Evolutionary conservation across 2,329 filamentous ascomycete species (phyloP), one percentile per base, ranked within the genome.

Genomic region (Pseudopithomyces maydicus): DNA sequence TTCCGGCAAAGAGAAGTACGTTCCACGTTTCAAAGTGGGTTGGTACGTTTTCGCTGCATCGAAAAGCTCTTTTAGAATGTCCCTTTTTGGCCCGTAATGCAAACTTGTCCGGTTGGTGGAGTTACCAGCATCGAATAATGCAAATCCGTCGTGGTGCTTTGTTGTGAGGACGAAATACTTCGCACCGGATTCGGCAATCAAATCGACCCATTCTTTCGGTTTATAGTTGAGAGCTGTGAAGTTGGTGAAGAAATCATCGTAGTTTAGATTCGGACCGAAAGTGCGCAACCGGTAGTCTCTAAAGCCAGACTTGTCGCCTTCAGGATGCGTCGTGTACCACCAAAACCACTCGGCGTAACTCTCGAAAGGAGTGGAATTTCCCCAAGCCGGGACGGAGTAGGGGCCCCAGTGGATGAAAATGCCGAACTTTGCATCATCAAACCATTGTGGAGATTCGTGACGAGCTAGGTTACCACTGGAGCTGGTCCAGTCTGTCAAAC

Each of bases 381-480:
- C 84, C 82, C 84, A 87, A 6, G 80, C 83, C 0, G 84, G 81
- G 1, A 85, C 83, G 0, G 81, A 72, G 60, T 85, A 86, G 0
- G 80, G 74, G 0, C 84, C 84, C 82, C 84, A 86, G 57, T 86
- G 84, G 38, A 86, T 82, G 63, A 87, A 86, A 29, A 86, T 86
- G 1, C 84, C 84, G 58, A 78, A 86, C 56, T 87, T 87, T 23
- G 77, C 81, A 41, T 79, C 76, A 53, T 82, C 77, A 59, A 81
- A 87, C 84, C 84, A 86, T 4, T 77, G 73, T 0, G 83, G 83
- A 14, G 78, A 78, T 64, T 80, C 79, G 49, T 80, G 78, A 10
- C 29, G 29, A 10, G 73, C 48, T 71, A 77, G 3, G 69, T 74
- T 12, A 72, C 57, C 43, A 33, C 22, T 51, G 44, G 49, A 52